phyloP scores from a whole-genome alignment of 495 filamentous ascomycete genomes.

The Hypoxylon cercidicola region DNA sequence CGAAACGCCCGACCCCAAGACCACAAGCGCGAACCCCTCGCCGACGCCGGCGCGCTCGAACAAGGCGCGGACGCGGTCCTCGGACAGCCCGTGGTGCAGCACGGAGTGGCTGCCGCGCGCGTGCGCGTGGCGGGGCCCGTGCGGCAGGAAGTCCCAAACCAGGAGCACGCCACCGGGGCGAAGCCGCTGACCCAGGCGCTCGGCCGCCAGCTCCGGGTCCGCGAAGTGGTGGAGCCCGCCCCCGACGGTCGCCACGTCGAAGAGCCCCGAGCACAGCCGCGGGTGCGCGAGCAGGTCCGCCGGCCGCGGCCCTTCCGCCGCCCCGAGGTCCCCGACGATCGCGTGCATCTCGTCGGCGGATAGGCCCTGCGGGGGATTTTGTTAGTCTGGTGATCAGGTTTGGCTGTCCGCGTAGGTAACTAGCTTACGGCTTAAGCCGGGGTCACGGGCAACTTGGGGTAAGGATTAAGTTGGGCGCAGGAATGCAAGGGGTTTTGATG shows the following conservation, averaged over 20 bases:
- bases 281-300: constrained; percentile 53
- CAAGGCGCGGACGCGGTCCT: constrained; percentile 61
- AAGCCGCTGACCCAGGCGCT: constrained; percentile 67
- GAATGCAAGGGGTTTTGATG: background rate
- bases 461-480: background rate
- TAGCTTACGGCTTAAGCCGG: background rate
- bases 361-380: constrained; percentile 52
- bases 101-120: constrained; percentile 55
- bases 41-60: constrained; percentile 63
- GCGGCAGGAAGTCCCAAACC: constrained; percentile 71
- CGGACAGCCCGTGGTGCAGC: constrained; percentile 67
- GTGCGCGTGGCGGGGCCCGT: constrained; percentile 49
- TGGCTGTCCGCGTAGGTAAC: no score
- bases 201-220: constrained; percentile 64
- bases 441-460: background rate
- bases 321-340: constrained; percentile 68
- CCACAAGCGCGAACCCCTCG: constrained; percentile 54
- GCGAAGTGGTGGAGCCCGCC: constrained; percentile 80
- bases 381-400: constrained; percentile 2
- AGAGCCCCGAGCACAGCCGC: constrained; percentile 65
- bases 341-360: constrained; percentile 62
- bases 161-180: constrained; percentile 70
- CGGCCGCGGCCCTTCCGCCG: constrained; percentile 49
- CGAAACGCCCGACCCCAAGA: constrained; percentile 46
- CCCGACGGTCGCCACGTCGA: constrained; percentile 73